phyloP scores from a whole-genome alignment of 768 basidiomycete species.

The Russula ochroleuca region DNA sequence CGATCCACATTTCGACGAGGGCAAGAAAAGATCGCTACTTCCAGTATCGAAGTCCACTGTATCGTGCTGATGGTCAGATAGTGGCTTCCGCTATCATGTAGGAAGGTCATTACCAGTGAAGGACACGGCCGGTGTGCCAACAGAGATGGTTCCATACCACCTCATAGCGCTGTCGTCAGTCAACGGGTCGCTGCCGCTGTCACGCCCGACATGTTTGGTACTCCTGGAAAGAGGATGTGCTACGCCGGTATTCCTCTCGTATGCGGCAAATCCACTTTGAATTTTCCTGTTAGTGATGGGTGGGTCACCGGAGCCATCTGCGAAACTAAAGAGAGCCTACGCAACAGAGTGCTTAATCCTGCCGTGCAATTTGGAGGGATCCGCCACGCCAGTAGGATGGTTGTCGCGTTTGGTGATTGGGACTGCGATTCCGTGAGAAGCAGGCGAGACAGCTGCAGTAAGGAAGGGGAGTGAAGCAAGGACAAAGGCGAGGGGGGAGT shows the following conservation, averaged over 20 bases:
- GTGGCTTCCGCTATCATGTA: not conserved
- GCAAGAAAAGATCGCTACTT: slow-evolving; percentile 36
- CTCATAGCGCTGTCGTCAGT: not conserved
- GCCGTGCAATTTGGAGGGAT: not conserved
- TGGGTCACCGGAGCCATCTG: not conserved
- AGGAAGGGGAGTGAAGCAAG: slow-evolving; percentile 14
- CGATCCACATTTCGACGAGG: slow-evolving; percentile 31
- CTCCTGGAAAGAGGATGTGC: slow-evolving; percentile 9
- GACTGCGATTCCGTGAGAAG: not conserved
- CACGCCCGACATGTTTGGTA: not conserved
- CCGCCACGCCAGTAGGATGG: slow-evolving; percentile 9
- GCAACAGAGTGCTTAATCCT: not conserved
- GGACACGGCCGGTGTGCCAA: slow-evolving; percentile 22
- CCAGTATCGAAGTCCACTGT: slow-evolving; percentile 41
- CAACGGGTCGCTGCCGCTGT: slow-evolving; percentile 6
- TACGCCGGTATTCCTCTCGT: slow-evolving; percentile 22
- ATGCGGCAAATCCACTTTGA: slow-evolving; percentile 11
- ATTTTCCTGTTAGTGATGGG: slow-evolving; percentile 19
- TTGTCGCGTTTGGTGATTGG: slow-evolving; percentile 8
- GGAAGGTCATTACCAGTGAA: slow-evolving; percentile 16
- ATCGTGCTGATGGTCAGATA: too few species aligned
- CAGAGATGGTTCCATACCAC: slow-evolving; percentile 26
- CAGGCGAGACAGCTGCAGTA: not conserved
- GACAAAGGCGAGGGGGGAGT: not conserved
- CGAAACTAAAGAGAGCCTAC: not conserved